These are phyloP conservation scores for Phialocephala subalpina DNA, from an alignment of 2,329 filamentous ascomycete genomes.

Conservation along the genomic window DNA sequence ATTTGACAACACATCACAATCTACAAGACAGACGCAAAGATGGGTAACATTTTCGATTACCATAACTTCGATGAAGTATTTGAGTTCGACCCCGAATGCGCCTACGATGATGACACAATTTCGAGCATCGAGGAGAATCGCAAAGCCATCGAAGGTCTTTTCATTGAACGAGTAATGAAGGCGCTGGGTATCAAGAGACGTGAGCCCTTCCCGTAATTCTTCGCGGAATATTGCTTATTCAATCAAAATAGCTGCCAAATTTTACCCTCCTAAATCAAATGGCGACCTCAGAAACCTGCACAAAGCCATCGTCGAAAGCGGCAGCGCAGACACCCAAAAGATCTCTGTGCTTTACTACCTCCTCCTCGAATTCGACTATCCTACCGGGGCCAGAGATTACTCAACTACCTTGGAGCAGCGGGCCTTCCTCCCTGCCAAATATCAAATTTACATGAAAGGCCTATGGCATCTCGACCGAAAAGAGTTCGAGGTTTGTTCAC, in stretches of 20 bases:
- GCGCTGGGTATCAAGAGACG: slow-evolving; percentile 75
- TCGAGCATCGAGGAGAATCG: slow-evolving; percentile 72
- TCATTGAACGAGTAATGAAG: slow-evolving; percentile 80
- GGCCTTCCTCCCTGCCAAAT: slow-evolving; percentile 76
- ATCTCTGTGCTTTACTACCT: slow-evolving; percentile 86
- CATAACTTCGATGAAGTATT: slow-evolving; percentile 76
- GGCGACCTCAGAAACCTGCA: slow-evolving; percentile 74
- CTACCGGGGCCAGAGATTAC: slow-evolving; percentile 49
- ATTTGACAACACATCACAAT: slow-evolving; percentile 7
- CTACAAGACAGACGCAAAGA: slow-evolving; percentile 42
- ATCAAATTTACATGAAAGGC: slow-evolving; percentile 82
- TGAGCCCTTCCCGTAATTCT: slow-evolving; percentile 46
- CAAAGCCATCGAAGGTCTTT: slow-evolving; percentile 75
- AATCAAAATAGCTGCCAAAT: slow-evolving; percentile 57
- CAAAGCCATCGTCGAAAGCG: slow-evolving; percentile 70
- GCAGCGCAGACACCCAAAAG: slow-evolving; percentile 77
- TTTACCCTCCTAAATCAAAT: slow-evolving; percentile 79
- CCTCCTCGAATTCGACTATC: slow-evolving; percentile 72
- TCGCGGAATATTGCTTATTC: not conserved
- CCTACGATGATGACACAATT: slow-evolving; percentile 67
- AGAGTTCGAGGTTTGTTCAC: slow-evolving; percentile 67
- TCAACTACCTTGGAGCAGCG: slow-evolving; percentile 65
- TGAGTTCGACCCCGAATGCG: slow-evolving; percentile 62
- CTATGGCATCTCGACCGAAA: slow-evolving; percentile 81
- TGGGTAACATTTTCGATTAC: slow-evolving; percentile 63